phyloP scores from a whole-genome alignment of 169 alveolate species.

The Plasmodium billcollinsi region DNA sequence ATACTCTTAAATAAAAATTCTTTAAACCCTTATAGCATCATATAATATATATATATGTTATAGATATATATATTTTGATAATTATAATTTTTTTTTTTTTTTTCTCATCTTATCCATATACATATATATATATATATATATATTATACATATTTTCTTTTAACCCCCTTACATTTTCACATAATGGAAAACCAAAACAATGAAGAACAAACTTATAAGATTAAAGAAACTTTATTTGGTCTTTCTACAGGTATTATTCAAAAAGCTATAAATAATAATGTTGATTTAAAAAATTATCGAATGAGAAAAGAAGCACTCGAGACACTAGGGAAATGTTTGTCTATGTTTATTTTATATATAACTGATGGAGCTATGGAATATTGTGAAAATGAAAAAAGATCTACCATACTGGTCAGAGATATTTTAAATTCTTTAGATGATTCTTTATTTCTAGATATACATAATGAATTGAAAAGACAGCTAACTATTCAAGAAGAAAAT shows the following conservation, averaged over 20 bases:
- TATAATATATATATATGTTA: too few species aligned
- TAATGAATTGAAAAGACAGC: constrained; percentile 38
- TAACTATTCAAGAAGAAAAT: constrained; percentile 56
- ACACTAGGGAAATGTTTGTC: constrained; percentile 58
- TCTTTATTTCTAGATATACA: constrained; percentile 55
- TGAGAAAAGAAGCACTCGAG: constrained; percentile 48
- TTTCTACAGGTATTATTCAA: constrained; percentile 33
- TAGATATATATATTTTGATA: neutral
- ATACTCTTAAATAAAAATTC: too few species aligned
- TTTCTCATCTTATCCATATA: too few species aligned
- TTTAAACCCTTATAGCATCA: too few species aligned
- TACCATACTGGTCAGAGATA: constrained; percentile 36
- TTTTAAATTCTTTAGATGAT: constrained; percentile 62
- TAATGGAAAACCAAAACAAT: constrained; percentile 33
- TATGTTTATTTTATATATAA: constrained; percentile 57
- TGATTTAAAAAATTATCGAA: constrained; percentile 31
- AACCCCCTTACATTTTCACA: neutral
- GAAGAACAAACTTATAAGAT: constrained; percentile 24
- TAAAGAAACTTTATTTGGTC: constrained; percentile 53
- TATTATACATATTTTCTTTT: neutral
- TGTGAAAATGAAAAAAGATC: constrained; percentile 57
- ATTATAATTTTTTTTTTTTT: neutral
- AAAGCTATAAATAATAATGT: constrained; percentile 41
- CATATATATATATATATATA: too few species aligned
- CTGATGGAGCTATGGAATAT: constrained; percentile 73